Base-by-base conservation (phyloP, 1,284 basidiomycete genomes). In the Apiotrichum laibachii region DNA sequence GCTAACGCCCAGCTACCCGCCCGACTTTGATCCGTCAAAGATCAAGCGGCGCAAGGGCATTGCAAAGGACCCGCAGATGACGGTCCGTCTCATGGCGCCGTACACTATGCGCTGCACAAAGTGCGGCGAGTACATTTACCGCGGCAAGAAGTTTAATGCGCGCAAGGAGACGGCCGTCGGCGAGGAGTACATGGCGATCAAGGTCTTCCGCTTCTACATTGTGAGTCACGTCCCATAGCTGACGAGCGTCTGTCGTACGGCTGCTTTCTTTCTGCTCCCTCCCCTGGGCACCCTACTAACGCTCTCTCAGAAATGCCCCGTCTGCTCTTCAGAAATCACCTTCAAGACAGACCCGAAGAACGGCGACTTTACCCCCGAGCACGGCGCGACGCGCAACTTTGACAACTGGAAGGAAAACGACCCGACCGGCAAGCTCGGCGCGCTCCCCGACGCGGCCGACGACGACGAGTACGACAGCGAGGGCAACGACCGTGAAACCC, bases 311-410 rank as follows among this genome's bases (percentile, higher is more conserved):
- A 82, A 82, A 74, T 82, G 93, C 71, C 93, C 92, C 8, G 81
- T 92, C 48, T 97, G 93, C 75, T 96, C 92, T 2, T 90, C 94
- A 10, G 96, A 99, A 76, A 98, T 99, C 67, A 99, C 96, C 0
- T 99, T 99, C 86, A 98, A 98, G 78, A 99, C 95, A 0, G 96
- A 99, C 75, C 96, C 95, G 11, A 95, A 95, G 83, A 97, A 96
- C 72, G 95, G 92, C 1, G 93, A 97, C 77, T 97, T 96, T 70
- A 66, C 83, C 15, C 90, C 89, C 43, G 93, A 97, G 76, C 92
- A 95, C 72, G 93, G 93, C 37, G 93, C 93, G 31, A 90, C 88
- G 10, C 85, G 93, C 19, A 97, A 96, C 73, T 96, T 95, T 72
- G 93, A 97, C 77, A 77, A 77, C 57, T 73, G 77, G 73, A 59